Base-by-base conservation (phyloP, 2,329 filamentous ascomycete species). In the Capronia epimyces region DNA sequence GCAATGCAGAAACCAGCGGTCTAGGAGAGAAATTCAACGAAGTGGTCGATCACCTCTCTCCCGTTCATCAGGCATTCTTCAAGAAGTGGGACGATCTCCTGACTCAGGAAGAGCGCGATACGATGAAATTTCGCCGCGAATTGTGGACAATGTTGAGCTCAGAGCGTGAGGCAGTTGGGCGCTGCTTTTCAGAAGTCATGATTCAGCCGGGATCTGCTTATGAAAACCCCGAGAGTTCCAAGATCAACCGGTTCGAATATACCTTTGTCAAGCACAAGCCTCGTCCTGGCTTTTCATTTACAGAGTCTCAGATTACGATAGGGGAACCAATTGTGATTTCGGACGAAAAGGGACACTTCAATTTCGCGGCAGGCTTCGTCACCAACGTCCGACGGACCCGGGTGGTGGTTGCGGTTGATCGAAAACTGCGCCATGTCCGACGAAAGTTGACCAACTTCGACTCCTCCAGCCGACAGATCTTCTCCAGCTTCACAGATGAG, bases 241-340 rank as follows among this genome's bases (percentile, higher is more conserved):
- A 89, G 70, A 96, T 97, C 72, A 96, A 97, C 66, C 84, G 89
- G 21, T 97, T 86, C 64, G 81, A 80, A 45, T 98, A 98, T 69
- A 86, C 80, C 0, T 89, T 98, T 57, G 66, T 87, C 62, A 95
- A 95, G 65, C 78, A 83, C 49, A 76, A 77, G 20, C 66, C 77
- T 0, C 63, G 71, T 2, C 60, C 81, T 0, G 76, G 76, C 0
- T 90, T 93, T 63, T 95, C 89, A 0, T 98, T 98, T 63, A 72
- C 88, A 1, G 91, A 97, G 62, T 97, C 90, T 1, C 89, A 97
- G 62, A 79, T 98, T 24, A 81, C 77, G 1, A 77, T 87, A 21
- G 91, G 91, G 36, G 93, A 98, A 64, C 91, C 93, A 0, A 84
- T 97, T 43, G 93, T 98, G n/a, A 80, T 98, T 2, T 97, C 93